Evolutionary conservation across 495 filamentous ascomycete genomes (phyloP), one percentile per base, ranked within the genome.

Genomic region (Penicillium pulvis): DNA sequence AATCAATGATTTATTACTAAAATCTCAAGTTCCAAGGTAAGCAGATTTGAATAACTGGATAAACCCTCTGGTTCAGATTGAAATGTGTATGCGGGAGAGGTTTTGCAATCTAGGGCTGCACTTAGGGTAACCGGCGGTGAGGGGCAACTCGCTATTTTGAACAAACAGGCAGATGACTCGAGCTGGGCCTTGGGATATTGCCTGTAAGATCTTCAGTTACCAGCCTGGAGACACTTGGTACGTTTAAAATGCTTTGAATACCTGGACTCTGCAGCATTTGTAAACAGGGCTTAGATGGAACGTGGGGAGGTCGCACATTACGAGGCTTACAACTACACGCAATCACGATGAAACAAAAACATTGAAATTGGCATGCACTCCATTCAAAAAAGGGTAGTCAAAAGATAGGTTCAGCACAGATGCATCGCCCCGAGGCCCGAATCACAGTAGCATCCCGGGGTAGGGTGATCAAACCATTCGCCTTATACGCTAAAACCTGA

Each of bases 361-460:
- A 64, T 60, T 65, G 60, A 65, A 63, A 69, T 62, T 69, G 60
- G 67, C 67, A 69, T 67, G 67, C 67, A 67, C 64, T 65, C 64
- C 67, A 69, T 69, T 69, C 54, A 62, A 69, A 62, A 69, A 69
- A 66, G 61, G 64, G 64, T 62, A 57, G 52, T 67, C 61, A 66
- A 69, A 69, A 69, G 64, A 57, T 65, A 65, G 67, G 64, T 61
- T 65, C 59, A 67, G 63, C 65, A 63, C 58, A 69, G 56, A 69
- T 64, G 66, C 63, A 63, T 61, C 52, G 43, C 58, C 44, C 63
- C 47, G 42, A 52, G 58, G 52, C 55, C 59, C 56, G 59, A 60
- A 63, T 65, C 62, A 68, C 56, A 49, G 56, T 56, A 51, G 61
- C 57, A 46, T 48, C 58, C 54, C 48, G 48, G 62, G 55, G 56